Conservation (phyloP, 1,139 yeast genomes). For the Geotrichum siamense region DNA sequence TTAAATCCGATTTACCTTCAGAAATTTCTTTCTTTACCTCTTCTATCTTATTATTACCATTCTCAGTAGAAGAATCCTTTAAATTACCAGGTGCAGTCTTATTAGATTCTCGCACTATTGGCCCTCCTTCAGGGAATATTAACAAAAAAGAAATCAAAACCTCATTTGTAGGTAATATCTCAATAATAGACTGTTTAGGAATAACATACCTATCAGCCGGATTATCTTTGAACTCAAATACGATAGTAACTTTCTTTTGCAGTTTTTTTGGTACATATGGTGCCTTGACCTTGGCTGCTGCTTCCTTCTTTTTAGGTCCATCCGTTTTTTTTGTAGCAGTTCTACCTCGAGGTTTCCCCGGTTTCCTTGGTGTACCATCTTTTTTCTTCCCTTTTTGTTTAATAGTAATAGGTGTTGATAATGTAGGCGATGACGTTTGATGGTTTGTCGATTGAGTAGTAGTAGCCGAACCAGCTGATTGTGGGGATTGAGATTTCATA, state of each 20-base stretch:
- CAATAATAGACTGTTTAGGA: slow-evolving; percentile 72
- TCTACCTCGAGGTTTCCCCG: slow-evolving; percentile 29
- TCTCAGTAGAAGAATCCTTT: slow-evolving; percentile 27
- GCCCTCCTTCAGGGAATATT: slow-evolving; percentile 31
- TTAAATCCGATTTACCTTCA: slow-evolving; percentile 12
- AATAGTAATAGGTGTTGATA: slow-evolving; percentile 23
- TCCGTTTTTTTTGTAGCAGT: slow-evolving; percentile 10
- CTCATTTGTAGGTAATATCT: slow-evolving; percentile 47
- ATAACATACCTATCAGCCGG: slow-evolving; percentile 64
- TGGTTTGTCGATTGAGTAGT: slow-evolving; percentile 13
- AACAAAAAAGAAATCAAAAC: slow-evolving; percentile 59
- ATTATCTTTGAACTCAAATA: slow-evolving; percentile 79
- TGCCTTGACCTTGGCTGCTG: slow-evolving; percentile 20
- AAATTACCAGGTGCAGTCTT: slow-evolving; percentile 14
- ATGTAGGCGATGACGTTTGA: no score
- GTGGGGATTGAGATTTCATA: slow-evolving; percentile 3
- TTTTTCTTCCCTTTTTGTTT: slow-evolving; percentile 21
- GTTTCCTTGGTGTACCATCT: slow-evolving; percentile 21
- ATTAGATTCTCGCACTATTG: slow-evolving; percentile 4
- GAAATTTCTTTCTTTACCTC: slow-evolving; percentile 17
- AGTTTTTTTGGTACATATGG: slow-evolving; percentile 25
- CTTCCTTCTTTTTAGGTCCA: slow-evolving; percentile 14
- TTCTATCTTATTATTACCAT: slow-evolving; percentile 24
- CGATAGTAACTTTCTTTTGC: slow-evolving; percentile 59
- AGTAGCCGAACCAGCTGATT: slow-evolving; percentile 11